These are phyloP conservation scores for Suillus subalutaceus DNA, from an alignment of 768 basidiomycete species.

Conservation along the genomic window DNA sequence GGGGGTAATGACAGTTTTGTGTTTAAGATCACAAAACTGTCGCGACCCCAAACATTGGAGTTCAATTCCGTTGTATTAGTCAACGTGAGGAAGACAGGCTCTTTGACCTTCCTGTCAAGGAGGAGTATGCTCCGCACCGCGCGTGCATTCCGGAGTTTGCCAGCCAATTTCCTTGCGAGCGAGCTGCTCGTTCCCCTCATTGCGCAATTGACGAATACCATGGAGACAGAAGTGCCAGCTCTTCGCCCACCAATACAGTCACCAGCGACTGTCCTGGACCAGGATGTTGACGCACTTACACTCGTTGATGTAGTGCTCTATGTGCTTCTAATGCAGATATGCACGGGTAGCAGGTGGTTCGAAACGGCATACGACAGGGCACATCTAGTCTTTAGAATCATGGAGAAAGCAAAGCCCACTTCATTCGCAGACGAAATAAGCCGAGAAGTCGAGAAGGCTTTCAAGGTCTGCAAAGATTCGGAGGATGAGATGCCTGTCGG, in stretches of 20 bases:
- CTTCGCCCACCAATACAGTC: not conserved
- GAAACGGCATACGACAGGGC: not conserved
- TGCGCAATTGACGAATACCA: not conserved
- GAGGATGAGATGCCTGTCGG: not conserved
- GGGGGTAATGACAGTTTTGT: slow-evolving; percentile 31
- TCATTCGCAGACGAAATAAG: not conserved
- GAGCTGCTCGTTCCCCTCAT: slow-evolving; percentile 4
- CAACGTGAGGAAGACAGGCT: slow-evolving; percentile 3
- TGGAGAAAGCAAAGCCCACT: slow-evolving; percentile 2
- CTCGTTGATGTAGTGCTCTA: slow-evolving; percentile 14
- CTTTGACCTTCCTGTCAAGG: slow-evolving; percentile 16
- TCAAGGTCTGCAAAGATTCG: not conserved
- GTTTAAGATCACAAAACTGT: slow-evolving; percentile 34
- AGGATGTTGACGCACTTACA: slow-evolving; percentile 1
- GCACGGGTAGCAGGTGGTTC: slow-evolving; percentile 2
- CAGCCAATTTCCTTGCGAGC: not conserved
- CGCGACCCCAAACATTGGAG: slow-evolving; percentile 9
- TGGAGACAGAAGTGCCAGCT: not conserved
- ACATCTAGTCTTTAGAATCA: not conserved
- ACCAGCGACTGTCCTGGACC: not conserved
- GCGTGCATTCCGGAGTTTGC: slow-evolving; percentile 3
- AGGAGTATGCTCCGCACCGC: slow-evolving; percentile 13
- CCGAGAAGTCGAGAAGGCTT: not conserved
- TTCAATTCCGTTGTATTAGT: slow-evolving; percentile 12
- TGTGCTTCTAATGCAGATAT: slow-evolving; percentile 14